Base-by-base conservation (phyloP, 495 filamentous ascomycete species). In the Penicillium paxilli region DNA sequence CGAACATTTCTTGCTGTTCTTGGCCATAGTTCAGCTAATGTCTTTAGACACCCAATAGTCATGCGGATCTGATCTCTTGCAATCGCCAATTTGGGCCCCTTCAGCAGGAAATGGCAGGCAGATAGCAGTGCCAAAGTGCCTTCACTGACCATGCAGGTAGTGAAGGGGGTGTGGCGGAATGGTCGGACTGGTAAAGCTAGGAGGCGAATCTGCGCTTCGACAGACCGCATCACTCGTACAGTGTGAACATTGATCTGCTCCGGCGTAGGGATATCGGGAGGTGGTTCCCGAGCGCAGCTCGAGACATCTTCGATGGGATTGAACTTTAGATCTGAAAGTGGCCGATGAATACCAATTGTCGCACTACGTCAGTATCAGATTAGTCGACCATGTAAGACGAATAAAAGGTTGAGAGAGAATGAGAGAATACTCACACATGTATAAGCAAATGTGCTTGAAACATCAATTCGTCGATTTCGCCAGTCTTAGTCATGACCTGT, bases 1-100 rank as follows among this genome's bases (percentile, higher is more conserved):
- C 87, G 80, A 17, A 88, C 84, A 30, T 90, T 80, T 58, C 78
- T 78, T 22, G 87, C 87, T 19, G 86, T 87, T 44, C 65, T 47
- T 4, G 65, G 63, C 67, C 69, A 72, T 1, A 60, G 0, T n/a
- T 65, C 62, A 0, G 54, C 62, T 26, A 72, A n/a, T 8, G 32
- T 47, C 53, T 67, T 68, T 9, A 72, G 57, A 52, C 63, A 67
- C 11, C 67, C 69, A 22, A 72, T 59, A 2, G 49, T 65, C 65
- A 70, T 63, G 0, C 67, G 65, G 20, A 72, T 69, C 42, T 69
- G 65, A 4, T 62, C 64, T 54, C 69, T 62, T 23, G 62, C 63
- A 7, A 60, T 63, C 0, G 50, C 44, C n/a, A 72, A 37, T 0
- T 72, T 57, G 14, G 47, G 54, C 0, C 60, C 65, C n/a, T 58